A percentile compares a stretch with the other conserved stretches of the same genome.
Evolutionary conservation across 257 asterid genomes (phyloP).

Genomic region (Solanum stenotomum): DNA sequence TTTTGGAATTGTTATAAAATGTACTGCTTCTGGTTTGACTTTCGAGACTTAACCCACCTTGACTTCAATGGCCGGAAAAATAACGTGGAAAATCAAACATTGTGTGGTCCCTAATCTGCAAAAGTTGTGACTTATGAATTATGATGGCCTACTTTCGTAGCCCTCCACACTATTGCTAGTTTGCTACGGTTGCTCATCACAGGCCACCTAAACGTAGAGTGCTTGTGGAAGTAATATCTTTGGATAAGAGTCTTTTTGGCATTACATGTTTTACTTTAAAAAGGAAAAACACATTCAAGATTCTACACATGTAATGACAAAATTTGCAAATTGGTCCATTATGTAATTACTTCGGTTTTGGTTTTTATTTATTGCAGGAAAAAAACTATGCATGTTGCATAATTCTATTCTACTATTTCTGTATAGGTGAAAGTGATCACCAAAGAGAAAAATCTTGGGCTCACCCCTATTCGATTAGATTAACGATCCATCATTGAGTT

Average conservation of each 20-base stretch:
- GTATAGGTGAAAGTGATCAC: background rate
- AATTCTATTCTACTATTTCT: background rate
- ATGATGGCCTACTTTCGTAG: background rate
- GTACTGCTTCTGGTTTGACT: background rate
- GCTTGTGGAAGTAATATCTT: background rate
- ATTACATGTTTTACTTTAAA: background rate
- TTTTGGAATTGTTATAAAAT: background rate
- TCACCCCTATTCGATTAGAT: background rate
- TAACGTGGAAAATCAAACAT: background rate
- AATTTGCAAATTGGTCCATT: background rate
- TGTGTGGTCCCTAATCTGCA: background rate
- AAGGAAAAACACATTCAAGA: background rate
- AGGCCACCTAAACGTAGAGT: background rate
- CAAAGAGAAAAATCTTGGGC: background rate
- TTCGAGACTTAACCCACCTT: background rate
- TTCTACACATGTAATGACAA: background rate
- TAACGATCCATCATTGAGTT: background rate
- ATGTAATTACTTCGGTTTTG: background rate
- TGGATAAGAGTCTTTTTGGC: background rate
- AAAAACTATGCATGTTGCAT: background rate
- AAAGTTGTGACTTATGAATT: background rate
- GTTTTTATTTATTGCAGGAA: background rate
- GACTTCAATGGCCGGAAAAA: background rate
- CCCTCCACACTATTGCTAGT: background rate
- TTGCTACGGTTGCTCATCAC: background rate